Base-by-base conservation (phyloP, 176 grass and related monocot species). In the Elaeis guineensis region DNA sequence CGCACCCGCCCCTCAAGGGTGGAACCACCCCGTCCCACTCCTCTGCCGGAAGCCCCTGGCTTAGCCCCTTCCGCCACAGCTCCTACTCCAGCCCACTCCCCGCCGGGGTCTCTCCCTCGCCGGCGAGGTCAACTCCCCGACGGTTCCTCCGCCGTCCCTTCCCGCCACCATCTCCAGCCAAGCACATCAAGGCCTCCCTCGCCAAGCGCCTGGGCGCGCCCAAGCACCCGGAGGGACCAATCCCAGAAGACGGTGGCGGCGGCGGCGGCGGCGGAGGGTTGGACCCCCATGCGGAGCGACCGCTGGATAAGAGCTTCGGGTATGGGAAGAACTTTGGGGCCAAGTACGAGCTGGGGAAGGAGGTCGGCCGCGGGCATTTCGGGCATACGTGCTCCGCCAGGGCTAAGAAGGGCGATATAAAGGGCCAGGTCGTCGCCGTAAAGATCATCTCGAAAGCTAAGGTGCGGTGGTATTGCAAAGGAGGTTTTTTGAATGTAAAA, bases 381-480 rank as follows among this genome's bases (percentile, higher is more conserved):
- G 93, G 93, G 0, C 93, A 98, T 69, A 98, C 93, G 18, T 98
- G 93, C 79, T 89, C 78, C 0, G 88, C 73, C 16, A 83, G 76
- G 18, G 81, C 85, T 1, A 98, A 89, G 71, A 98, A 89, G 80
- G 88, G 93, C 61, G 93, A 98, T 49, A 74, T 52, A 66, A 98
- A 89, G 78, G 93, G 93, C 3, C 88, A 98, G 5, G 67, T 67
- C 23, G 76, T 92, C 49, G 93, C 93, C 20, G 93, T 98, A 70
- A 98, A 98, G 74, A 89, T 98, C 70, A 92, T 98, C 54, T 75
- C 93, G 30, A 98, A 98, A 78, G 82, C 87, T 79, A 98, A 98
- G 88, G 93, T 97, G 65, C 71, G 75, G 64, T 55, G 49, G 15
- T 52, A 15, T 66, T 32, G 49, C 54, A 21, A 21, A 74, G 59